phyloP scores from a whole-genome alignment of 345 rosid species.

The Eucalyptus guilfoylei region DNA sequence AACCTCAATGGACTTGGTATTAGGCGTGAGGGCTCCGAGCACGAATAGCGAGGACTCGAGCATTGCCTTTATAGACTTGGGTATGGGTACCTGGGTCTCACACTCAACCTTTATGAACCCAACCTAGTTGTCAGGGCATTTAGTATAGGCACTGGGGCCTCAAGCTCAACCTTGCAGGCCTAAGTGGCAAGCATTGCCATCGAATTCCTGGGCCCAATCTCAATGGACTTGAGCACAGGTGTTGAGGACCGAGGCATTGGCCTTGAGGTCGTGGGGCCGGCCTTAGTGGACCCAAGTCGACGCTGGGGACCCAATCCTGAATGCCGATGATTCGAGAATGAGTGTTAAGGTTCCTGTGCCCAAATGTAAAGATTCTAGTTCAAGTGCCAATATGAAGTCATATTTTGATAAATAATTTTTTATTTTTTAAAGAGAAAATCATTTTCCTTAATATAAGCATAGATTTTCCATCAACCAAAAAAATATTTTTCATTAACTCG shows the following conservation, averaged over 20 bases:
- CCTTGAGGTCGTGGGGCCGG: neutral
- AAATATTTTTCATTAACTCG: too few relatives aligned
- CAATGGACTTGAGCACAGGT: neutral
- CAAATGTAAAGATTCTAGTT: too few relatives aligned
- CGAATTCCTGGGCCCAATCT: accelerated
- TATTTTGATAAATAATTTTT: too few relatives aligned
- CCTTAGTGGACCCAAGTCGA: accelerated
- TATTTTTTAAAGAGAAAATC: too few relatives aligned
- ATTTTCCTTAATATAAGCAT: too few relatives aligned
- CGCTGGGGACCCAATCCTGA: accelerated
- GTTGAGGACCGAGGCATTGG: neutral
- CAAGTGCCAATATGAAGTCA: neutral
- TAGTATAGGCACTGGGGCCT: accelerated
- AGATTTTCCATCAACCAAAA: too few relatives aligned
- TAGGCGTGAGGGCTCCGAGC: neutral
- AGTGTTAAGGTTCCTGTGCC: neutral
- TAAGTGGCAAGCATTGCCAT: too few relatives aligned
- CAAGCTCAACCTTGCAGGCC: accelerated
- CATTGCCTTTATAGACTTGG: too few relatives aligned
- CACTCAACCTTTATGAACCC: neutral
- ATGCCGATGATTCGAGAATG: neutral
- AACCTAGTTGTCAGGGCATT: neutral
- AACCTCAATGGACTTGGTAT: neutral
- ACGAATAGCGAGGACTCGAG: accelerated
- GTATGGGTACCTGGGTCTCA: too few relatives aligned